Base-by-base conservation (phyloP, 768 basidiomycete species). In the Sistotremastrum suecicum region DNA sequence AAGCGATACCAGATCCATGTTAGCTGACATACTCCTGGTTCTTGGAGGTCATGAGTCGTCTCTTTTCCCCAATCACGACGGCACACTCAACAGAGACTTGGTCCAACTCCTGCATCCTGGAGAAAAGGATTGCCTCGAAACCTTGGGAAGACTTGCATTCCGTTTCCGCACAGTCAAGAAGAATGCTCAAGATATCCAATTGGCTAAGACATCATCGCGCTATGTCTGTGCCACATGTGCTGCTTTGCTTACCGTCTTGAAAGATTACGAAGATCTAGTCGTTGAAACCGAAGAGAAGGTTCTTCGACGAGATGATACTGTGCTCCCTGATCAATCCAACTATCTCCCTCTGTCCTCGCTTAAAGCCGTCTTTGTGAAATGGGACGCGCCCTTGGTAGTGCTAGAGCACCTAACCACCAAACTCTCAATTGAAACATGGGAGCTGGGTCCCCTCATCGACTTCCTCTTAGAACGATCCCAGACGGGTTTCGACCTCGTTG, bases 11-110 rank as follows among this genome's bases (percentile, higher is more conserved):
- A 20, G 20, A 43, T 38, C 45, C 49, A 90, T 92, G 90, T 85
- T 92, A 51, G 81, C 88, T 53, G 91, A 94, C 63, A 67, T 92
- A 46, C 72, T 94, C 39, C 75, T 91, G 47, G 70, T 91, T 44
- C 78, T 95, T 41, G 79, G 84, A 3, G 91, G 90, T 35, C 89
- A 95, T 64, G 69, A 76, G 4, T 92, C 91, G 0, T 84, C 87
- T 1, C 68, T 95, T 43, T 90, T 95, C 62, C 70, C 76, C 11
- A 54, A 62, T 29, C 20, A 40, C 43, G 78, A 75, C 46, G 66
- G 76, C 48, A 64, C 63, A 33, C 57, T 85, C 37, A 72, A 78
- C 55, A 75, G 83, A 4, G 71, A 78, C 0, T 80, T 89, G 54
- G 56, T 60, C 5, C 68, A 77, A 3, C 75, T 90, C 10, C 74